Evolutionary conservation across 208 protist genomes (phyloP).

Genomic region (Crithidia sp.): DNA sequence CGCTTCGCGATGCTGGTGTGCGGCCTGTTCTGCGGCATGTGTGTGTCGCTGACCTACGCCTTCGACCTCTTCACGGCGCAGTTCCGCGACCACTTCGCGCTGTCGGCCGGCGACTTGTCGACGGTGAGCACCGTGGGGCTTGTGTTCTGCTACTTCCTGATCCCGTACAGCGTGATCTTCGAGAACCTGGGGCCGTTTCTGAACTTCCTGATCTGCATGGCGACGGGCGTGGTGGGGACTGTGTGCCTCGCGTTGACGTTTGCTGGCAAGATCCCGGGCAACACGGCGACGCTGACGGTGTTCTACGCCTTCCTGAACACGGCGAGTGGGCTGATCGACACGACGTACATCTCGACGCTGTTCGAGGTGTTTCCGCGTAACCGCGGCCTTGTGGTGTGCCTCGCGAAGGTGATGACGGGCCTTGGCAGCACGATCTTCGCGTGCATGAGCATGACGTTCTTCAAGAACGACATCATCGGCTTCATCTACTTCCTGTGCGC

Average conservation of each 20-base stretch:
- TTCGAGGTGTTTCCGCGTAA: constrained; percentile 52
- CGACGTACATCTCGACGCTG: constrained; percentile 42
- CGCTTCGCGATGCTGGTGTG: constrained; percentile 51
- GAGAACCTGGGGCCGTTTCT: constrained; percentile 37
- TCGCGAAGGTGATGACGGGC: constrained; percentile 57
- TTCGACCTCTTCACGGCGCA: constrained; percentile 48
- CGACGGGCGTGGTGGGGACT: constrained; percentile 28
- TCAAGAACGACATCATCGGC: constrained; percentile 31
- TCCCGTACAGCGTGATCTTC: constrained; percentile 44
- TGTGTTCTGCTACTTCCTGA: constrained; percentile 45
- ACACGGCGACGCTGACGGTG: constrained; percentile 33
- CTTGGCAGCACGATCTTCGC: constrained; percentile 45
- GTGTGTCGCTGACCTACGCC: constrained; percentile 44
- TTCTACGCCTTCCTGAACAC: constrained; percentile 53
- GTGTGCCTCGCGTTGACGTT: constrained; percentile 42
- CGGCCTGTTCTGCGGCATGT: constrained; percentile 52
- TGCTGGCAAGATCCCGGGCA: constrained; percentile 33
- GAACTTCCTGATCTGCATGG: constrained; percentile 32
- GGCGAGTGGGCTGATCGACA: constrained; percentile 38
- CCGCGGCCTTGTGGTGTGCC: constrained; percentile 45
- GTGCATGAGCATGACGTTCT: constrained; percentile 39
- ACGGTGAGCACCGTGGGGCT: constrained; percentile 51
- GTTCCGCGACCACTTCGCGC: constrained; percentile 33
- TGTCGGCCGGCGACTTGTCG: constrained; percentile 44
- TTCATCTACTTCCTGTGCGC: constrained; percentile 51